A percentile compares a stretch with the other conserved stretches of the same genome.
These are phyloP conservation scores for Trametes coccinea DNA, from an alignment of 768 basidiomycete genomes.

Conservation along the genomic window DNA sequence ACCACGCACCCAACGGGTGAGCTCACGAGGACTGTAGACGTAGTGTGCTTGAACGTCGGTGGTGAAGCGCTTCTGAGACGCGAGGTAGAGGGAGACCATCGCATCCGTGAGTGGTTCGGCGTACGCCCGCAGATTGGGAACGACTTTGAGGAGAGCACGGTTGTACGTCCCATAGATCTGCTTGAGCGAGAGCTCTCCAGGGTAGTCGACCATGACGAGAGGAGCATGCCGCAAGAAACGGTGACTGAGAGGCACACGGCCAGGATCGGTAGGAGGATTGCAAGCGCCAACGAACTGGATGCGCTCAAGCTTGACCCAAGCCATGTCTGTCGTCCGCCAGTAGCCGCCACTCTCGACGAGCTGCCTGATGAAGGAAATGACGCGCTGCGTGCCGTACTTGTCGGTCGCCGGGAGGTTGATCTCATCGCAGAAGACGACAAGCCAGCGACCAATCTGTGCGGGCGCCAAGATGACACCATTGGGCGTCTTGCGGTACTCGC, in stretches of 20 bases:
- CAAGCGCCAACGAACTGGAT: slow-evolving; percentile 99
- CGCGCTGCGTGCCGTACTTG: slow-evolving; percentile 97
- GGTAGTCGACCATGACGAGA: slow-evolving; percentile 98
- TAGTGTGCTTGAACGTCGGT: slow-evolving; percentile 98
- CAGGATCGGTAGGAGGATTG: slow-evolving; percentile 98
- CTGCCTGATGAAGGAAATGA: slow-evolving; percentile 98
- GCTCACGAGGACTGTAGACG: slow-evolving; percentile 97
- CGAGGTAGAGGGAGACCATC: slow-evolving; percentile 95
- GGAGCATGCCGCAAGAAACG: slow-evolving; percentile 98
- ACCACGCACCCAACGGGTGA: slow-evolving; percentile 96
- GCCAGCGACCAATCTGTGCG: slow-evolving; percentile 93
- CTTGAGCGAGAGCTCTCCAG: slow-evolving; percentile 93
- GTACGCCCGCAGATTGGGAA: slow-evolving; percentile 90
- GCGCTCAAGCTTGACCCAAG: slow-evolving; percentile 97
- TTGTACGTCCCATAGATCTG: slow-evolving; percentile 99
- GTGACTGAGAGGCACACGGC: slow-evolving; percentile 96
- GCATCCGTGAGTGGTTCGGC: slow-evolving; percentile 94
- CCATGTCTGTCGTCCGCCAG: slow-evolving; percentile 91
- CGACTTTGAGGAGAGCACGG: slow-evolving; percentile 91
- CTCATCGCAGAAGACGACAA: slow-evolving; percentile 99
- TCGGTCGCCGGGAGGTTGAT: slow-evolving; percentile 97
- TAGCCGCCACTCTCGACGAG: slow-evolving; percentile 94
- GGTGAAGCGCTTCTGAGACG: slow-evolving; percentile 92
- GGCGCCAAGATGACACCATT: slow-evolving; percentile 97
- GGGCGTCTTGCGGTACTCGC: slow-evolving; percentile 97